Evolutionary conservation across 192 early-diverging fungal species (phyloP), one percentile per base, ranked within the genome.

Genomic region (Rhizoclosmatium sp.): DNA sequence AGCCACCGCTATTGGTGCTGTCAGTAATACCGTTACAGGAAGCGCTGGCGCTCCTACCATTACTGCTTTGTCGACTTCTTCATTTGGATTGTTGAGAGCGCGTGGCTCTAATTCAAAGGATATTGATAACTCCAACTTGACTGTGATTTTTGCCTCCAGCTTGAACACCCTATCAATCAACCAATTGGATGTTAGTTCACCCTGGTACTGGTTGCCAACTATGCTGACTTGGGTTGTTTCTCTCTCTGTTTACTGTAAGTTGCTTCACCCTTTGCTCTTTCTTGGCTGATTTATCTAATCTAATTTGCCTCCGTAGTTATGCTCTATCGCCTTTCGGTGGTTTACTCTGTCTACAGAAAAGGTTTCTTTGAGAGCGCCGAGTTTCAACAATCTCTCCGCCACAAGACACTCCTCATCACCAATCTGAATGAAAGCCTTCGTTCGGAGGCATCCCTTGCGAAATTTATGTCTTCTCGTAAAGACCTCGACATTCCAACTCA

Each of bases 351-450:
- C 19, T 76, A 81, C 49, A 68, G 87, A 41, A 48, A 65, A 14
- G 47, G 48, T 19, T 87, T 62, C 64, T 87, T 85, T 51, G 23
- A 56, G 3, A 75, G 59, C 19, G 21, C 14, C 0, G 80, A 80
- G 3, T 87, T 64, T 47, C 78, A 81, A 49, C 56, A 82, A 4
- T 68, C 48, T 23, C 51, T 62, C 40, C 69, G 81, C 45, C 80
- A 82, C 65, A 69, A 78, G 41, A 84, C 81, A 7, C 61, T 88
- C 1, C 71, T 88, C 4, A 23, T 88, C 39, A 87, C 85, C 0
- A 73, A 87, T 59, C 45, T 87, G 5, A 79, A 81, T 7, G 82
- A 82, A 2, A 44, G 64, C 14, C 71, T 88, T 59, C 79, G 75
- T 39, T 76, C 76, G 21, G 60, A 69, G 0, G 19, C 58, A 2